Conservation (phyloP, 1,139 yeast genomes). For the Suhomyces terraborum region DNA sequence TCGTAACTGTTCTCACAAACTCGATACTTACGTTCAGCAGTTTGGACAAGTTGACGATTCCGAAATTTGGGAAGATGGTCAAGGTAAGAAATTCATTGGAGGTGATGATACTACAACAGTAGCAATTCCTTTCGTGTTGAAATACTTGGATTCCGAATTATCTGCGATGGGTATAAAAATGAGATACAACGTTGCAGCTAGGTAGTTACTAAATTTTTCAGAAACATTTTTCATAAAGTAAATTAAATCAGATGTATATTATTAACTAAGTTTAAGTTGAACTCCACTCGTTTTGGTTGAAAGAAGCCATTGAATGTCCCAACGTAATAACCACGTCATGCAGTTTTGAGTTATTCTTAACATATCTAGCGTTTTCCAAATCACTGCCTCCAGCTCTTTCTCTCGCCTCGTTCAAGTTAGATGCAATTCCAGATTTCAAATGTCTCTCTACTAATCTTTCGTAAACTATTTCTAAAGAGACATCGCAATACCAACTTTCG, state of each 20-base stretch:
- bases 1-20: slow-evolving; percentile 82
- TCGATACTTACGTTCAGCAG: slow-evolving; percentile 43
- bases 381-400: slow-evolving; percentile 70
- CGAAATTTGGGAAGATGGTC: slow-evolving; percentile 98
- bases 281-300: no score
- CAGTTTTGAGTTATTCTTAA: slow-evolving; percentile 43
- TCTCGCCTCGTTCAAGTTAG: slow-evolving; percentile 57
- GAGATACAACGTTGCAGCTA: slow-evolving; percentile 65
- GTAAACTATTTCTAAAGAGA: slow-evolving; percentile 46
- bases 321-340: slow-evolving; percentile 4
- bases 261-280: not conserved
- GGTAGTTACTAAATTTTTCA: not conserved
- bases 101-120: slow-evolving; percentile 92
- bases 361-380: slow-evolving; percentile 61
- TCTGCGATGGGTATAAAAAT: slow-evolving; percentile 98
- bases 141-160: slow-evolving; percentile 91
- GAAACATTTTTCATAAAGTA: not conserved
- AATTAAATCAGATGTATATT: not conserved
- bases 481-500: slow-evolving; percentile 49
- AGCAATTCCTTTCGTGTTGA: slow-evolving; percentile 94
- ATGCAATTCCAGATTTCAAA: slow-evolving; percentile 65
- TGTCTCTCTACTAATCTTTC: slow-evolving; percentile 58
- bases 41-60: slow-evolving; percentile 61
- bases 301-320: no score
- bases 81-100: slow-evolving; percentile 86